Evolutionary conservation across 495 filamentous ascomycete species (phyloP).

Genomic region (Penicillium cosmopolitanum): DNA sequence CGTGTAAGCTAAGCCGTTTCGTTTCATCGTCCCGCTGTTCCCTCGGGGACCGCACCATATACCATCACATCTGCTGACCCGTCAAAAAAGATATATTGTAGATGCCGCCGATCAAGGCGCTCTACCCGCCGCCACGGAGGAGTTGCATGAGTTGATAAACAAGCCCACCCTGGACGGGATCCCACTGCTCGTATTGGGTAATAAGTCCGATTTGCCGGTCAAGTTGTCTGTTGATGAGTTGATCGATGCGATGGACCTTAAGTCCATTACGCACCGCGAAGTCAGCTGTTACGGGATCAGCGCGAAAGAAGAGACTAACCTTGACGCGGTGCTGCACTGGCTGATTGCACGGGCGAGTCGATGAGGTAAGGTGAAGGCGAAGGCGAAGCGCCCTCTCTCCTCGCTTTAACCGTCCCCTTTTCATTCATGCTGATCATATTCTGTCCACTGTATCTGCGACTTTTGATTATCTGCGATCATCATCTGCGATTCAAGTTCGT

Average conservation of each 20-base stretch:
- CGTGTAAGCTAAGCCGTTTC: slow-evolving; percentile 59
- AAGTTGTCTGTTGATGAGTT: slow-evolving; percentile 92
- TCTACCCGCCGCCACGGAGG: slow-evolving; percentile 85
- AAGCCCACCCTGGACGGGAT: slow-evolving; percentile 88
- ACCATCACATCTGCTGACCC: background rate
- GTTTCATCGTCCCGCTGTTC: no score
- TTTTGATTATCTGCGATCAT: slow-evolving; percentile 2
- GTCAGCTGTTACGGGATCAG: slow-evolving; percentile 99
- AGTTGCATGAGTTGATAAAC: slow-evolving; percentile 85
- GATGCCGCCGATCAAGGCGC: slow-evolving; percentile 84
- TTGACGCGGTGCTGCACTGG: slow-evolving; percentile 97
- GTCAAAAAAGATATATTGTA: slow-evolving; percentile 74
- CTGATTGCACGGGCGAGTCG: slow-evolving; percentile 81
- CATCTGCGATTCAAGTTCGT: background rate
- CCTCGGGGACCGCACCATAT: background rate
- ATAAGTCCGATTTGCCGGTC: slow-evolving; percentile 91
- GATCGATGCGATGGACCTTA: slow-evolving; percentile 90
- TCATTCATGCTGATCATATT: no score
- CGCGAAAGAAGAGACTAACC: slow-evolving; percentile 97
- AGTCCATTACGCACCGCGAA: slow-evolving; percentile 86
- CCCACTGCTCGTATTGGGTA: slow-evolving; percentile 93
- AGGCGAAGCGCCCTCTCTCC: background rate
- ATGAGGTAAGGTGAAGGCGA: slow-evolving; percentile 21
- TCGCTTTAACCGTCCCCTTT: no score
- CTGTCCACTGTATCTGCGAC: background rate